Percentiles rank a stretch among this genome's conserved stretches.
Evolutionary conservation across 345 rosid genomes (phyloP).

Genomic region (Arabidopsis thaliana): TAIR10.1 NC_003070.9:26552501-26553000

Average conservation of each 20-base stretch:
- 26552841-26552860: slow-evolving; percentile 93
- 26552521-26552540: slow-evolving; percentile 6
- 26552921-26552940: slow-evolving; percentile 74
- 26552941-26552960: slow-evolving; percentile 87
- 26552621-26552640: slow-evolving; percentile 39
- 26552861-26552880: slow-evolving; percentile 95
- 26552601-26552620: slow-evolving; percentile 47
- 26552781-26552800: slow-evolving; percentile 69
- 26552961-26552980: slow-evolving; percentile 89
- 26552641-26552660: slow-evolving; percentile 49
- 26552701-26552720: slow-evolving; percentile 86
- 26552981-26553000: slow-evolving; percentile 48
- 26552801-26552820: slow-evolving; percentile 94
- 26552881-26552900: slow-evolving; percentile 88
- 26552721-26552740: slow-evolving; percentile 68
- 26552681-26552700: slow-evolving; percentile 73
- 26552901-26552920: slow-evolving; percentile 77
- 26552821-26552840: slow-evolving; percentile 97
- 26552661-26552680: slow-evolving; percentile 57
- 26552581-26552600: not conserved
- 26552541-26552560: slow-evolving; percentile 3
- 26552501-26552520: not conserved
- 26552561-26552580: not conserved
- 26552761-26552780: slow-evolving; percentile 67
- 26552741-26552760: slow-evolving; percentile 98